Percentiles rank a stretch among this genome's conserved stretches.
These are phyloP conservation scores for Salisapilia sapeloensis DNA, from an alignment of 352 stramenopile species.

Conservation along the genomic window DNA sequence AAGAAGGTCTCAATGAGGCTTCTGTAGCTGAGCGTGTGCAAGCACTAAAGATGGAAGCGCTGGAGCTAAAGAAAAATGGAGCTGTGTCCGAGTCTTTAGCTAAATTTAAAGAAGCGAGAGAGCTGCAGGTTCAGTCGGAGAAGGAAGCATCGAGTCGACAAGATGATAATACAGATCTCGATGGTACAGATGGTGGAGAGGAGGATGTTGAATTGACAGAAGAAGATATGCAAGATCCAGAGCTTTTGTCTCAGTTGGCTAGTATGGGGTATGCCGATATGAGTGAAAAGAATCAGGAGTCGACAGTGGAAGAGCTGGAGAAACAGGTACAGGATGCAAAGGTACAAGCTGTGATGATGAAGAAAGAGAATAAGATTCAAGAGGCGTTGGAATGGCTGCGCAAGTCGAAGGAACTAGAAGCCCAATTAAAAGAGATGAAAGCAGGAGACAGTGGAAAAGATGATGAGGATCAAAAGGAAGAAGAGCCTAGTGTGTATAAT, in stretches of 20 bases:
- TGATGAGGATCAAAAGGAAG: background rate
- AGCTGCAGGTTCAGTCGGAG: slow-evolving; percentile 16
- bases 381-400: slow-evolving; percentile 39
- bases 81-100: slow-evolving; percentile 28
- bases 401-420: slow-evolving; percentile 37
- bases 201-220: slow-evolving; percentile 52
- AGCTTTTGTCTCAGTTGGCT: slow-evolving; percentile 40
- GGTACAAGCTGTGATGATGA: slow-evolving; percentile 23
- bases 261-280: slow-evolving; percentile 16
- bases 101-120: slow-evolving; percentile 40
- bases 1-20: slow-evolving; percentile 5
- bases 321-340: slow-evolving; percentile 28
- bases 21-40: slow-evolving; percentile 9
- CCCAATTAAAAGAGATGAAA: slow-evolving; percentile 6
- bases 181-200: no score
- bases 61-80: slow-evolving; percentile 35
- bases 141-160: background rate
- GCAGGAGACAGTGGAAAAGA: background rate
- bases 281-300: background rate
- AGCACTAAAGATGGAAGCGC: slow-evolving; percentile 28
- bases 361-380: slow-evolving; percentile 30
- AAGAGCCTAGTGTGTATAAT: slow-evolving; percentile 1
- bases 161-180: slow-evolving; percentile 6
- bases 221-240: slow-evolving; percentile 57
- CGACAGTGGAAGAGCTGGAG: slow-evolving; percentile 7